Conservation (phyloP, 352 stramenopile genomes). For the Globisporangium orthogonon region DNA sequence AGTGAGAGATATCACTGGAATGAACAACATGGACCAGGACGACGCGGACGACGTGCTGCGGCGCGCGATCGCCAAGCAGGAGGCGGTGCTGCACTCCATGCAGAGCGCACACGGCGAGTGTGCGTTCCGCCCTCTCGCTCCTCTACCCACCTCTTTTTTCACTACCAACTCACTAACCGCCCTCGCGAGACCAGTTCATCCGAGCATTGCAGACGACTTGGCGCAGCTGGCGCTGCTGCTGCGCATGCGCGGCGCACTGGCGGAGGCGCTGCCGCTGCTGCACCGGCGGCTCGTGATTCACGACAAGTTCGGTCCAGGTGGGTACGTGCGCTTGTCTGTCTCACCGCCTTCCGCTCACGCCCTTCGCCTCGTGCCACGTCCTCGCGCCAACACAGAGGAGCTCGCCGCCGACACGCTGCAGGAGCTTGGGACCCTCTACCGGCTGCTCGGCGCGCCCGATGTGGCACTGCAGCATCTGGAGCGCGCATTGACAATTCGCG, state of each 20-base stretch:
- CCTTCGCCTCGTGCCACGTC: neutral
- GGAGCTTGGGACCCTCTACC: slow-evolving; percentile 62
- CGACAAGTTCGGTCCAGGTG: slow-evolving; percentile 68
- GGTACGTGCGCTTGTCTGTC: neutral
- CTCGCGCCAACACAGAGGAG: slow-evolving; percentile 23
- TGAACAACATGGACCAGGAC: slow-evolving; percentile 4
- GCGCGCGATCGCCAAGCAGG: slow-evolving; percentile 45
- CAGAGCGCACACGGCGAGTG: slow-evolving; percentile 45
- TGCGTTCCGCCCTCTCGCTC: slow-evolving; percentile 9
- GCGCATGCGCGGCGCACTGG: slow-evolving; percentile 61
- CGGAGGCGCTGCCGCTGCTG: slow-evolving; percentile 59
- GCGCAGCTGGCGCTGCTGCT: slow-evolving; percentile 60
- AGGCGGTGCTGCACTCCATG: slow-evolving; percentile 34
- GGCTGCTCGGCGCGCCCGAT: slow-evolving; percentile 38
- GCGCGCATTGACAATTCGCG: slow-evolving; percentile 37
- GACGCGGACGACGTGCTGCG: slow-evolving; percentile 23
- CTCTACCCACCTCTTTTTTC: neutral
- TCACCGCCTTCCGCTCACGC: neutral
- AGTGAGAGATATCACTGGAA: no score
- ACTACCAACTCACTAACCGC: neutral
- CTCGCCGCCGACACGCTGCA: slow-evolving; percentile 57
- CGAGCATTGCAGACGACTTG: slow-evolving; percentile 50
- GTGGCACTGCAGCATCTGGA: slow-evolving; percentile 57
- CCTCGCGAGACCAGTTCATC: slow-evolving; percentile 27
- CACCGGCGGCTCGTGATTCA: slow-evolving; percentile 79